A percentile compares a stretch with the other conserved stretches of the same genome.
Conservation (phyloP, 352 stramenopile species). For the Pythium dissotocum region DNA sequence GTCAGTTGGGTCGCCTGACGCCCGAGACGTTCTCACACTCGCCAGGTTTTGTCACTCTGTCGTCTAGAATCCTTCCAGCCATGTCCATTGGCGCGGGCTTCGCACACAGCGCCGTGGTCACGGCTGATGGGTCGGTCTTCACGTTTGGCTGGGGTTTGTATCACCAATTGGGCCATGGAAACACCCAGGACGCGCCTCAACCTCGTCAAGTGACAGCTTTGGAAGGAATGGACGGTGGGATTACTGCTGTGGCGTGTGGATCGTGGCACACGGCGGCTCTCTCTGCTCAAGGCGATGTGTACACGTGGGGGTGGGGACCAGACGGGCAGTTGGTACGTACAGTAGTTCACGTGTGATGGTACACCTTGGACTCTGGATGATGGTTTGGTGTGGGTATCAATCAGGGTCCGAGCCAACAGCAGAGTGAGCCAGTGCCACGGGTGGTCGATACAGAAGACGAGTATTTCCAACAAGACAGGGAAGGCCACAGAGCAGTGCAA, state of each 20-base stretch:
- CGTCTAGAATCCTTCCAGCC: background rate
- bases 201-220: constrained; percentile 46
- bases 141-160: constrained; percentile 83
- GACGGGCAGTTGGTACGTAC: constrained; percentile 64
- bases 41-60: background rate
- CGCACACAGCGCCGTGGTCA: constrained; percentile 54
- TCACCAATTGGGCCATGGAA: constrained; percentile 71
- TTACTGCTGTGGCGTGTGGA: constrained; percentile 60
- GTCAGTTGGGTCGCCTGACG: constrained; percentile 48
- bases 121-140: constrained; percentile 36
- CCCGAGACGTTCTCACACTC: background rate
- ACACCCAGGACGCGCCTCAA: constrained; percentile 33
- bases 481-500: constrained; percentile 31
- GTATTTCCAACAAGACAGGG: constrained; percentile 28
- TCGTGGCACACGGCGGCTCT: constrained; percentile 77
- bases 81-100: constrained; percentile 42
- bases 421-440: constrained; percentile 42
- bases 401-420: constrained; percentile 15
- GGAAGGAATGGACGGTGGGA: constrained; percentile 41
- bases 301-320: constrained; percentile 78
- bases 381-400: background rate
- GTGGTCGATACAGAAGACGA: constrained; percentile 41
- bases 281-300: constrained; percentile 63
- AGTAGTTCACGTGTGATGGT: background rate
- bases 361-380: background rate